Evolutionary conservation across 495 filamentous ascomycete species (phyloP), one percentile per base, ranked within the genome.

Genomic region (Aspergillus sclerotioniger): DNA sequence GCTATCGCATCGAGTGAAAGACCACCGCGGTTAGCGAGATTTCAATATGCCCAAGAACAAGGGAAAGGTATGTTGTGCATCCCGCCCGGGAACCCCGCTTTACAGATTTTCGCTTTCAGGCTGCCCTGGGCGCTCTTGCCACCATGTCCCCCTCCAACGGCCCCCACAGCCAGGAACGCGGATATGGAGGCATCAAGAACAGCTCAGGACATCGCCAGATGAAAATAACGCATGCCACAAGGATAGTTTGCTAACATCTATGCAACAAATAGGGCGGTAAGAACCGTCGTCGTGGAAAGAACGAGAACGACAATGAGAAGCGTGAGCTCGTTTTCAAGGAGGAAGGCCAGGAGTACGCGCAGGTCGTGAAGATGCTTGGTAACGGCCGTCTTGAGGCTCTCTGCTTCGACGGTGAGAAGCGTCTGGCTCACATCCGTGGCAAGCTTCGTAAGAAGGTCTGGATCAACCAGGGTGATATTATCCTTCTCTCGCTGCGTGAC

Each of bases 291-390:
- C 88, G 94, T 77, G 94, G 94, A 77, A 98, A 98, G 90, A 98
- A 98, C 84, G 94, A 98, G 82, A 98, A 97, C 82, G 92, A 95
- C 82, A 96, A 96, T 70, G 93, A 97, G 82, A 97, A 97, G 86
- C 94, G 94, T 71, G 94, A 98, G 76, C 84, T 98, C 53, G 90
- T 90, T 59, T 98, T 98, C 87, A 97, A 97, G 77, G 94, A 98
- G 74, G 94, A 98, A 66, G 94, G 94, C 61, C 94, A 98, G 83
- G 94, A 98, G 80, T 98, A 98, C 72, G 94, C 94, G 28, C 94
- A 98, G 80, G 94, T 97, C 68, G 79, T 96, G 62, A 96, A 97
- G 82, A 98, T 98, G 94, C 82, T 97, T 47, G 94, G 94, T 53
- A 98, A 98, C 82, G 94, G 94, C 65, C 90, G 94, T 58, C 85